These are phyloP conservation scores for Corymbia citriodora DNA, from an alignment of 441 rosid species.

Conservation along the genomic window DNA sequence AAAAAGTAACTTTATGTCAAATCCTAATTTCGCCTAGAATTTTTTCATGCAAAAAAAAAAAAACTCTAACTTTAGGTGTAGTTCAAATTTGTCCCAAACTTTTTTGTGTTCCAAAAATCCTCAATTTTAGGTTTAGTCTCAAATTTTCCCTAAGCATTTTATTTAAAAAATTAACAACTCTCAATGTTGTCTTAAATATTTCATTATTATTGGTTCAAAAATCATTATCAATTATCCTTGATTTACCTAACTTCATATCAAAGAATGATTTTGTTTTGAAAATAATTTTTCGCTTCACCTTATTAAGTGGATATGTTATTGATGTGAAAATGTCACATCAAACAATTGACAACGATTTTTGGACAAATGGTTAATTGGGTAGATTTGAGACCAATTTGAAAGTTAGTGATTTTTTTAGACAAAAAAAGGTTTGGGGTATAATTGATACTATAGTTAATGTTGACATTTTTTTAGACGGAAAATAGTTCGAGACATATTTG, in stretches of 20 bases:
- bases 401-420: not conserved
- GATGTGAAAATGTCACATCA: not conserved
- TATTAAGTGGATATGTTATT: no score
- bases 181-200: not conserved
- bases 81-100: accelerated
- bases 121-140: not conserved
- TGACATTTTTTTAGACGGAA: not conserved
- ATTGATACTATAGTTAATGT: accelerated
- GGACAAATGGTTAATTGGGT: accelerated
- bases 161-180: not conserved
- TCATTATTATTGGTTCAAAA: not conserved
- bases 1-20: accelerated
- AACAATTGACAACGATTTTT: not conserved
- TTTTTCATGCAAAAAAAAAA: not conserved
- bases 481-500: not conserved
- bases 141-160: not conserved
- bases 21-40: accelerated
- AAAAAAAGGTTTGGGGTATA: accelerated
- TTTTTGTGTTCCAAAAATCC: not conserved
- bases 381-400: not conserved
- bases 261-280: not conserved
- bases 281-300: not conserved
- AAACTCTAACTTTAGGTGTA: accelerated
- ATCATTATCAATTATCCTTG: not conserved
- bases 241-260: not conserved